Conservation (phyloP, 164 flowering plant species). For the Kingdonia uniflora region DNA sequence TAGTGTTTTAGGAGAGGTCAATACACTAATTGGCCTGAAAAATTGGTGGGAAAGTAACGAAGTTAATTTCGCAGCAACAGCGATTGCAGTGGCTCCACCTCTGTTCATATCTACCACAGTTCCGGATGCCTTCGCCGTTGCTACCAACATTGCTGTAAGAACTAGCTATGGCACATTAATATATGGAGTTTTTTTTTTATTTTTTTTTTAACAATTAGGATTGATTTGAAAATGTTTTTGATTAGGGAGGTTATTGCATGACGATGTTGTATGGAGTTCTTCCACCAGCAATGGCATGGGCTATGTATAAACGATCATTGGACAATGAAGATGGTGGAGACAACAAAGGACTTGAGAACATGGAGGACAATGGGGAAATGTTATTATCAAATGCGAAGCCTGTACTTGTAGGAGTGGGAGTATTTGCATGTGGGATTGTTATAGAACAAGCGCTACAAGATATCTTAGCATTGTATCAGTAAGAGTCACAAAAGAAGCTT, state of each 20-base stretch:
- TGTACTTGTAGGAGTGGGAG: slow-evolving; percentile 36
- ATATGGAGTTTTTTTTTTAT: too few species aligned
- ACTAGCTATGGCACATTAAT: background rate
- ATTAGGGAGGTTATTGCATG: slow-evolving; percentile 81
- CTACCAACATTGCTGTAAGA: slow-evolving; percentile 75
- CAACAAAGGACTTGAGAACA: background rate
- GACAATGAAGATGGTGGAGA: background rate
- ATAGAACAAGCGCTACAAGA: slow-evolving; percentile 49
- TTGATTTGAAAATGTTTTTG: too few species aligned
- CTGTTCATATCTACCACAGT: slow-evolving; percentile 40
- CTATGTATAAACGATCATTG: slow-evolving; percentile 24
- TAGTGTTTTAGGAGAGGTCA: slow-evolving; percentile 1
- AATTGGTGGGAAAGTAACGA: slow-evolving; percentile 50
- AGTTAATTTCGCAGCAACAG: slow-evolving; percentile 28
- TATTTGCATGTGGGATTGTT: slow-evolving; percentile 51
- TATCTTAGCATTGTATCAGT: slow-evolving; percentile 12
- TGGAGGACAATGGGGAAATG: slow-evolving; percentile 6
- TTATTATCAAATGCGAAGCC: slow-evolving; percentile 24
- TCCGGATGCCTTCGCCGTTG: slow-evolving; percentile 65
- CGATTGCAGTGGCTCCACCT: slow-evolving; percentile 46
- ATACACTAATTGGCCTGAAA: slow-evolving; percentile 4
- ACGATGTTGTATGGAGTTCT: slow-evolving; percentile 61
- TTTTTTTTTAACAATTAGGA: too few species aligned
- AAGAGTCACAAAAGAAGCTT: too few species aligned
- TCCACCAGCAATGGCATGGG: slow-evolving; percentile 88